Base-by-base conservation (phyloP, 2,329 filamentous ascomycete genomes). In the Periconia macrospinosa region DNA sequence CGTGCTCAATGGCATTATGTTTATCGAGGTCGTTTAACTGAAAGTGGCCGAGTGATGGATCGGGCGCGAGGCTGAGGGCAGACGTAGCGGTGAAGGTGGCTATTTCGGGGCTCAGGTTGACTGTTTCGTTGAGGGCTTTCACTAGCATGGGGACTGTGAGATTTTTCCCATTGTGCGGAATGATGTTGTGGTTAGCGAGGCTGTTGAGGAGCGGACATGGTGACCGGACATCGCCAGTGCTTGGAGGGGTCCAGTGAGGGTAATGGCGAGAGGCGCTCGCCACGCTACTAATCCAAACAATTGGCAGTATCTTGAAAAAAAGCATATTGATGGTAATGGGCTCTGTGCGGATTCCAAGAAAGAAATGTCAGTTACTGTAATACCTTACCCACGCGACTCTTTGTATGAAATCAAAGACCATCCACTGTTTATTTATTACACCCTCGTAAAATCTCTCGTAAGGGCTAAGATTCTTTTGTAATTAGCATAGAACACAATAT, bases 1-100 rank as follows among this genome's bases (percentile, higher is more conserved):
- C 73, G 49, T 75, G 71, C 56, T 75, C 73, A 19, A 75, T 59
- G 1, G 58, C 56, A 35, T 66, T 62, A 59, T 75, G 73, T 20
- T 61, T 65, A n/a, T 62, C 59, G 1, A 75, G 51, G 44, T 74
- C 62, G 30, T 69, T 64, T 9, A 75, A 63, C 49, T 67, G 59
- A 43, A 74, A 63, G n/a, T 47, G 43, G 37, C 58, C 59, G 33
- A 37, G 45, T 15, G 41, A 33, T 8, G 63, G 59, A 42, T 64
- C 49, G 13, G 45, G 33, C 1, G 61, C 58, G 1, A 55, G 50
- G 0, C 18, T n/a, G 0, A 67, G 33, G 8, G 44, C 71, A 13
- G 56, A 61, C 10, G 35, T 45, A 17, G 64, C 61, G 14, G 73
- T 50, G 18, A 59, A 45, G 2, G 61, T 68, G 17, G 66, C 59